Percentiles rank a stretch among this genome's conserved stretches.
Conservation (phyloP, 495 filamentous ascomycete species). For the Penicillium riverlandense region DNA sequence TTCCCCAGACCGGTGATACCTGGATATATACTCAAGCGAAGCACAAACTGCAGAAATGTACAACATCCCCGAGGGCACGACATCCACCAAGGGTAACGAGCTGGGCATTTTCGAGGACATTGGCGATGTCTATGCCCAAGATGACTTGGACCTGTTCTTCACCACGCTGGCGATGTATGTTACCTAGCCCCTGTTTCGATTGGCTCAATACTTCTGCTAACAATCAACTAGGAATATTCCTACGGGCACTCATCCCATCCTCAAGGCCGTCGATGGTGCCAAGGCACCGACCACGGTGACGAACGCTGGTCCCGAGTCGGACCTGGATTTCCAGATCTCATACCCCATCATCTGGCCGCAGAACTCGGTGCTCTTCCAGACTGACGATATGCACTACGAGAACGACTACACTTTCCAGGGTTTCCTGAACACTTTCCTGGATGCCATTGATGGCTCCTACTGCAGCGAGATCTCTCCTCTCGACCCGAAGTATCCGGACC, state of each 20-base stretch:
- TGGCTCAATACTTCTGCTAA: not conserved
- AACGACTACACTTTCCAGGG: slow-evolving; percentile 29
- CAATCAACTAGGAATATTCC: slow-evolving; percentile 20
- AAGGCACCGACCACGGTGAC: slow-evolving; percentile 19
- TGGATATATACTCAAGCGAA: not conserved
- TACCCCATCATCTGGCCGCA: slow-evolving; percentile 53
- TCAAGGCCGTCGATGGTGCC: slow-evolving; percentile 38
- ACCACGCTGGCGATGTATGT: slow-evolving; percentile 20
- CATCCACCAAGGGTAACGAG: slow-evolving; percentile 30
- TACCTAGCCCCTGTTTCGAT: not conserved
- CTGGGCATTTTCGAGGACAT: slow-evolving; percentile 38
- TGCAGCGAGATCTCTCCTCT: slow-evolving; percentile 29
- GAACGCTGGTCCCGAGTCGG: slow-evolving; percentile 38
- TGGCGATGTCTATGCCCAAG: slow-evolving; percentile 41
- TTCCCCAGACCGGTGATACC: not conserved
- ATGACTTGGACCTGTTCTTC: slow-evolving; percentile 57
- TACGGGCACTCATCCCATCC: slow-evolving; percentile 28
- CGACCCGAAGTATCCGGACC: slow-evolving; percentile 52
- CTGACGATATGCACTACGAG: slow-evolving; percentile 47
- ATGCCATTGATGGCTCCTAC: slow-evolving; percentile 57
- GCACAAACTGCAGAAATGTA: slow-evolving; percentile 26
- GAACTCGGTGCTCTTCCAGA: slow-evolving; percentile 50
- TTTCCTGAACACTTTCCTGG: slow-evolving; percentile 44
- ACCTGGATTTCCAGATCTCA: slow-evolving; percentile 44
- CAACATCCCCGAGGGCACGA: slow-evolving; percentile 30